A percentile compares a stretch with the other conserved stretches of the same genome.
phyloP scores from a whole-genome alignment of 2,329 filamentous ascomycete species.

The Pseudonectria foliicola region DNA sequence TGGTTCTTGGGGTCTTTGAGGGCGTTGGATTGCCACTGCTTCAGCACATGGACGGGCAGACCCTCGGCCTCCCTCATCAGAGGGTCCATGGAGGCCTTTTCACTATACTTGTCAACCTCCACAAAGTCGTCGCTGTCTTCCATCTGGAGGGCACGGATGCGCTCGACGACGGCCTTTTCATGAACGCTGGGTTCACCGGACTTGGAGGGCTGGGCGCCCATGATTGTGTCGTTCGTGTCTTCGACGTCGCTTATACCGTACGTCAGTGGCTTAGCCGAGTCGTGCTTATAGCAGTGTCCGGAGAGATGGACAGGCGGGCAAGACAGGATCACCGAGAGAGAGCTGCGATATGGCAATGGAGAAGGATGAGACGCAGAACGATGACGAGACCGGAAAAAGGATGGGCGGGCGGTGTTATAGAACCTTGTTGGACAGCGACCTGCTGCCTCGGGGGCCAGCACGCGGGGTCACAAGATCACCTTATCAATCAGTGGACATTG shows the following conservation, averaged over 20 bases:
- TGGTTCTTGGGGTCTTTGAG: constrained; percentile 60
- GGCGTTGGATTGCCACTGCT: constrained; percentile 54
- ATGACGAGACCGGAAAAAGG: constrained; percentile 1
- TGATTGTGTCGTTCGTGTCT: constrained; percentile 14
- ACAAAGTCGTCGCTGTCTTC: constrained; percentile 47
- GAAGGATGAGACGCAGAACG: not conserved
- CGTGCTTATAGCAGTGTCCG: too few relatives aligned
- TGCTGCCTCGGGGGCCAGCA: too few relatives aligned
- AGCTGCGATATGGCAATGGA: too few relatives aligned
- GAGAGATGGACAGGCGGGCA: too few relatives aligned
- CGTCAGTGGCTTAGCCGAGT: too few relatives aligned
- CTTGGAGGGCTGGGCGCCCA: constrained; percentile 41
- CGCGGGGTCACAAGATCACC: not conserved
- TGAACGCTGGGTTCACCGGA: constrained; percentile 20
- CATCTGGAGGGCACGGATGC: constrained; percentile 38
- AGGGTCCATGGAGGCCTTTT: constrained; percentile 14
- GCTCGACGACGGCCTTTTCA: constrained; percentile 39
- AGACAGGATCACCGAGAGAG: not conserved
- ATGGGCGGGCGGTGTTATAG: not conserved
- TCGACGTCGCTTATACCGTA: too few relatives aligned
- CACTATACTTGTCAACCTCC: constrained; percentile 35
- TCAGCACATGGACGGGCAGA: constrained; percentile 45
- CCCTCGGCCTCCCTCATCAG: constrained; percentile 29
- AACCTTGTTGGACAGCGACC: not conserved
- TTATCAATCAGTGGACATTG: not conserved